Conservation (phyloP, 768 basidiomycete species). For the Trametes cingulata region DNA sequence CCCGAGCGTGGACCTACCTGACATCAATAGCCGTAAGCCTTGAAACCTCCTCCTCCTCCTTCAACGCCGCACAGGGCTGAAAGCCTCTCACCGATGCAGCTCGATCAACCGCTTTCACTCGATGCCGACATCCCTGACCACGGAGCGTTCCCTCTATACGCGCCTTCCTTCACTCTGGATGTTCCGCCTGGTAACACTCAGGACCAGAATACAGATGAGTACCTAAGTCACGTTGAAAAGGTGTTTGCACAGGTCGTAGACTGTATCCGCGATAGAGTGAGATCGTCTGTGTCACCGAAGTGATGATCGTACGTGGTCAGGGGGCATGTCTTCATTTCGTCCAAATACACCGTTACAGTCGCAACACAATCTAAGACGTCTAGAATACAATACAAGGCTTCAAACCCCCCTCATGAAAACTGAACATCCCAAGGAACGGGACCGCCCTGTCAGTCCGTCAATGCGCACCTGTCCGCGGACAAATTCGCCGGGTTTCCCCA, state of each 20-base stretch:
- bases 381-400: neutral
- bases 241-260: conserved; percentile 23
- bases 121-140: conserved; percentile 80
- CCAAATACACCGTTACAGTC: neutral
- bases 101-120: conserved; percentile 51
- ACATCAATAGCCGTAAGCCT: conserved; percentile 73
- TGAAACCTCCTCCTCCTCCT: neutral
- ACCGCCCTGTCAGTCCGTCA: conserved; percentile 1
- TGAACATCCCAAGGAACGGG: neutral
- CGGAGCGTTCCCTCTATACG: conserved; percentile 67
- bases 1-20: conserved; percentile 83
- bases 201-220: conserved; percentile 68
- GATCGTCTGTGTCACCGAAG: no score
- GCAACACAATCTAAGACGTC: neutral
- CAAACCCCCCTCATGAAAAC: no score
- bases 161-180: conserved; percentile 80
- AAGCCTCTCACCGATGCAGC: conserved; percentile 38
- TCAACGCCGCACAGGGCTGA: neutral
- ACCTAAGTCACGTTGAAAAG: conserved; percentile 47
- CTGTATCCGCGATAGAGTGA: conserved; percentile 10
- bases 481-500: conserved; percentile 41
- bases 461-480: conserved; percentile 40
- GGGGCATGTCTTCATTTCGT: no score
- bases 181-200: conserved; percentile 71
- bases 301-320: neutral